Conservation (phyloP, 2,329 filamentous ascomycete species). For the Ilyonectria destructans region DNA sequence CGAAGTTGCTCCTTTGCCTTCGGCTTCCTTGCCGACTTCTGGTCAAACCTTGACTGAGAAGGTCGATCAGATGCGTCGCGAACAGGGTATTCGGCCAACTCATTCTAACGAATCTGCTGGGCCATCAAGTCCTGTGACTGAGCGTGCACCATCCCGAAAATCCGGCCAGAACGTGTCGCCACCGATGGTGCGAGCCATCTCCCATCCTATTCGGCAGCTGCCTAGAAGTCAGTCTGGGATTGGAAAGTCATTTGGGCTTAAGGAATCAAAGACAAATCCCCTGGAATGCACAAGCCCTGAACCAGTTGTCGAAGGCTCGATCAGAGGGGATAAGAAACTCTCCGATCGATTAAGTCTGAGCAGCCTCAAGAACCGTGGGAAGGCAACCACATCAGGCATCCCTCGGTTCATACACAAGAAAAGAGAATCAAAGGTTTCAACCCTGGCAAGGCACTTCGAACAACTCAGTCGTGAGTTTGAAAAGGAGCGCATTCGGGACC, state of each 20-base stretch:
- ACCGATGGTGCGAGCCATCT: constrained; percentile 69
- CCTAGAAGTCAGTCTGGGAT: constrained; percentile 64
- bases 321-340: constrained; percentile 81
- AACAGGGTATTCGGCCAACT: constrained; percentile 55
- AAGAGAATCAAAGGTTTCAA: constrained; percentile 86
- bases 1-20: constrained; percentile 29
- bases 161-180: constrained; percentile 64
- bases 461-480: constrained; percentile 97
- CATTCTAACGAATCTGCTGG: constrained; percentile 54
- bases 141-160: constrained; percentile 62
- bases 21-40: constrained; percentile 35
- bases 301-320: constrained; percentile 55
- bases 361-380: constrained; percentile 74
- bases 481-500: constrained; percentile 90
- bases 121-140: constrained; percentile 47
- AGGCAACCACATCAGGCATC: constrained; percentile 81
- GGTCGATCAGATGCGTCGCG: constrained; percentile 68
- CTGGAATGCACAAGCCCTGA: constrained; percentile 44
- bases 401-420: constrained; percentile 87
- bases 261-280: constrained; percentile 53
- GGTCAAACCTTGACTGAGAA: constrained; percentile 59
- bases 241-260: constrained; percentile 59
- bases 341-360: constrained; percentile 80
- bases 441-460: constrained; percentile 95
- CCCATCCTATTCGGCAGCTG: constrained; percentile 66